phyloP scores from a whole-genome alignment of 1,139 yeast genomes.

The Magnusiomyces suaveolens region DNA sequence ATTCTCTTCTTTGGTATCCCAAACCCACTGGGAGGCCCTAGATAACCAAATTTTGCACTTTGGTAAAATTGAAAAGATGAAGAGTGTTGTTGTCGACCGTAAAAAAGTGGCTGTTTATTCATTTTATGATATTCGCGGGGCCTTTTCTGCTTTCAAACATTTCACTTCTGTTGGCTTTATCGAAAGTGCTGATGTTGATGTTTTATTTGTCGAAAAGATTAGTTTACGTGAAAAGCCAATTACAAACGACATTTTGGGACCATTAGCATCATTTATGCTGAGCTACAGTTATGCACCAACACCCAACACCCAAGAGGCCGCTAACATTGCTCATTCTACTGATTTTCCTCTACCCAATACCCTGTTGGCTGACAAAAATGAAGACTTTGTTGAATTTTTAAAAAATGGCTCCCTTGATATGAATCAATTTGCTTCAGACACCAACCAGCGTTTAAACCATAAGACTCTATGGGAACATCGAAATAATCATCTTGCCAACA shows the following conservation, averaged over 20 bases:
- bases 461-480: slow-evolving; percentile 1
- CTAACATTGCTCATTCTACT: background rate
- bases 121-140: background rate
- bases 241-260: background rate
- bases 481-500: background rate
- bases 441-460: no score
- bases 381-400: slow-evolving; percentile 14
- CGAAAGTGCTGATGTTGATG: background rate
- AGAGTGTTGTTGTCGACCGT: background rate
- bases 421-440: no score
- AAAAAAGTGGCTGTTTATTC: background rate
- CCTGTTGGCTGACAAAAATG: background rate
- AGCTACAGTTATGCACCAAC: background rate
- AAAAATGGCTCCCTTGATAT: slow-evolving; percentile 19
- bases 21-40: background rate
- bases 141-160: background rate
- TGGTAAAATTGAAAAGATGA: background rate
- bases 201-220: background rate
- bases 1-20: background rate
- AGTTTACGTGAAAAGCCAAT: slow-evolving; percentile 2
- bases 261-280: background rate
- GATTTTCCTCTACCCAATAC: no score
- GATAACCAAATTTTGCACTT: background rate
- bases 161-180: background rate
- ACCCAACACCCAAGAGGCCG: no score